A percentile compares a stretch with the other conserved stretches of the same genome.
These are phyloP conservation scores for Dimocarpus longan DNA, from an alignment of 345 rosid species.

Conservation along the genomic window DNA sequence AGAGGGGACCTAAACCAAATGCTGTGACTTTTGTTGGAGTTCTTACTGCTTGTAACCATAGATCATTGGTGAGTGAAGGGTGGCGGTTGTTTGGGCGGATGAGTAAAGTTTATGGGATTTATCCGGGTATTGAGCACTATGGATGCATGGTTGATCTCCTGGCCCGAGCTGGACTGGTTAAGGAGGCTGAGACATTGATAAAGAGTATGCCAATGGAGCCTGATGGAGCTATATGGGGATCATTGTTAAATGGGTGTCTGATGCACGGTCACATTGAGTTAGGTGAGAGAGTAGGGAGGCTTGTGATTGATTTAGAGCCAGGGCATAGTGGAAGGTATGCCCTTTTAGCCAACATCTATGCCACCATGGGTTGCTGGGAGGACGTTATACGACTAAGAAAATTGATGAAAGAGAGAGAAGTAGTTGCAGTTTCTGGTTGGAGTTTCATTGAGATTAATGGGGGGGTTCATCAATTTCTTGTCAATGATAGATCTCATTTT, in stretches of 20 bases:
- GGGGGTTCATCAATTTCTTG: constrained; percentile 30
- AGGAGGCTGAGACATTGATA: constrained; percentile 31
- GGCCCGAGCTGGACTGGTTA: constrained; percentile 35
- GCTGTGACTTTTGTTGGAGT: constrained; percentile 37
- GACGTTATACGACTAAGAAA: constrained; percentile 32
- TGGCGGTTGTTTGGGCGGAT: constrained; percentile 39
- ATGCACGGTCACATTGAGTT: constrained; percentile 26
- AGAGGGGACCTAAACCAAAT: constrained; percentile 34
- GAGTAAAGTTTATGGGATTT: constrained; percentile 31
- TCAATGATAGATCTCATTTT: constrained; percentile 26
- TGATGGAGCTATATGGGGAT: constrained; percentile 35
- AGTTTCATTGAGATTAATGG: constrained; percentile 42
- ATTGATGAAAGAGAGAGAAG: constrained; percentile 33
- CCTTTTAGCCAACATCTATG: constrained; percentile 35
- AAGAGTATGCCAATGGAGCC: constrained; percentile 38
- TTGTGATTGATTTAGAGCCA: constrained; percentile 33
- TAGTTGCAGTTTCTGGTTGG: constrained; percentile 25
- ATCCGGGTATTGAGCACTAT: constrained; percentile 39
- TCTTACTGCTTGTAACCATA: constrained; percentile 39
- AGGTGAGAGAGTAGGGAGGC: constrained; percentile 28
- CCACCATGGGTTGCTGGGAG: constrained; percentile 38
- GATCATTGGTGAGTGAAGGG: constrained; percentile 29
- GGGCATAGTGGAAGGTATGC: constrained; percentile 35
- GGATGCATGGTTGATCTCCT: constrained; percentile 45
- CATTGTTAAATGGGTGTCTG: constrained; percentile 36